phyloP scores from a whole-genome alignment of 306 rosid species.

The Canavalia ensiformis region DNA sequence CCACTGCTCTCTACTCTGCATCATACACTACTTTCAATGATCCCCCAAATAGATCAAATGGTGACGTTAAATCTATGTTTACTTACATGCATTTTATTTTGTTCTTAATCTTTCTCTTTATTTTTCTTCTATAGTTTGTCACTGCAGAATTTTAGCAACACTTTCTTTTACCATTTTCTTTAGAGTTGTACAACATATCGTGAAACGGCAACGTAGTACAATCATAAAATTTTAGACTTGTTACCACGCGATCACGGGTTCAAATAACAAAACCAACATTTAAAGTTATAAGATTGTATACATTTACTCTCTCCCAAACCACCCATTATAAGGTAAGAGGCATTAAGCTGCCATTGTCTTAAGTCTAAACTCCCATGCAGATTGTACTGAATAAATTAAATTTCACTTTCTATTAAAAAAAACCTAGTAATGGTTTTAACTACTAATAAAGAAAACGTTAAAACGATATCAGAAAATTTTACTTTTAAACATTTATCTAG shows the following conservation, averaged over 20 bases:
- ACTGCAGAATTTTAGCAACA: not conserved
- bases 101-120: not conserved
- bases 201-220: too few relatives aligned
- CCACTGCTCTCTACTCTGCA: not conserved
- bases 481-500: not conserved
- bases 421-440: too few relatives aligned
- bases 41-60: constrained; percentile 9
- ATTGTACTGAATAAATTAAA: not conserved
- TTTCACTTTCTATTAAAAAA: too few relatives aligned
- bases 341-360: too few relatives aligned
- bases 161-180: too few relatives aligned
- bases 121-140: not conserved
- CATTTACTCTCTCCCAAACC: not conserved
- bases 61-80: not conserved
- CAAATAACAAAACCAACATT: not conserved
- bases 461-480: too few relatives aligned
- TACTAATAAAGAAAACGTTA: too few relatives aligned
- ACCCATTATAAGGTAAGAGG: not conserved
- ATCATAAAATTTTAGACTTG: too few relatives aligned
- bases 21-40: constrained; percentile 15
- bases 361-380: not conserved
- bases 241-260: not conserved
- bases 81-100: not conserved
- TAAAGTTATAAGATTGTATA: not conserved
- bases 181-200: too few relatives aligned